These are phyloP conservation scores for Solanum chacoense DNA, from an alignment of 305 asterid genomes.

Conservation along the genomic window DNA sequence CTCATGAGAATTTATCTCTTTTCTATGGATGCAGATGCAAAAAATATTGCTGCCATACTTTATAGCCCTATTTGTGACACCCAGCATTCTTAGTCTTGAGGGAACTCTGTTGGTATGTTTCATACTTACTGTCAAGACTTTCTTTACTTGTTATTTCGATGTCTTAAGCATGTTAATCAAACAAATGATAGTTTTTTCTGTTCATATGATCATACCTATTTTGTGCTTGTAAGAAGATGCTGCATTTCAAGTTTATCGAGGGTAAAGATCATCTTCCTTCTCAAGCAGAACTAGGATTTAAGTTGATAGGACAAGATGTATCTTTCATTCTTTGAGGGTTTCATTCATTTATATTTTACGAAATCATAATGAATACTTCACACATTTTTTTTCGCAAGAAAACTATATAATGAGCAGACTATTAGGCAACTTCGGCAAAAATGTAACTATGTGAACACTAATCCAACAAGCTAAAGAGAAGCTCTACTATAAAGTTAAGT, in stretches of 20 bases:
- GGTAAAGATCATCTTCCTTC: neutral
- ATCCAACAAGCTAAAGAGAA: neutral
- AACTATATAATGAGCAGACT: neutral
- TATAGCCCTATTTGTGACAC: slow-evolving; percentile 68
- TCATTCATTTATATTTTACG: neutral
- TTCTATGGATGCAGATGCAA: slow-evolving; percentile 63
- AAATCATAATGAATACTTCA: neutral
- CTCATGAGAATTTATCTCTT: neutral
- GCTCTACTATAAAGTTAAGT: neutral
- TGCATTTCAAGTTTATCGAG: neutral
- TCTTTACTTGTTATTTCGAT: neutral
- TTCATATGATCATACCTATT: neutral
- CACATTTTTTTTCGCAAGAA: neutral
- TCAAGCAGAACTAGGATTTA: neutral
- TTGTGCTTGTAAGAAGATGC: neutral
- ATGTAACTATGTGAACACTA: neutral
- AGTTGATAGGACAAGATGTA: neutral
- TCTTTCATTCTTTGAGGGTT: neutral
- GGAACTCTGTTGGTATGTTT: slow-evolving; percentile 72
- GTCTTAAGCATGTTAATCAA: neutral
- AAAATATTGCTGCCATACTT: slow-evolving; percentile 73
- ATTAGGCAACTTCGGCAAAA: neutral
- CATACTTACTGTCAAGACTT: neutral
- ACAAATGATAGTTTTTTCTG: neutral
- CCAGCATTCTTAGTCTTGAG: slow-evolving; percentile 90